Percentiles rank a stretch among this genome's conserved stretches.
Conservation (phyloP, 495 filamentous ascomycete species). For the Symbiotaphrina buchneri region DNA sequence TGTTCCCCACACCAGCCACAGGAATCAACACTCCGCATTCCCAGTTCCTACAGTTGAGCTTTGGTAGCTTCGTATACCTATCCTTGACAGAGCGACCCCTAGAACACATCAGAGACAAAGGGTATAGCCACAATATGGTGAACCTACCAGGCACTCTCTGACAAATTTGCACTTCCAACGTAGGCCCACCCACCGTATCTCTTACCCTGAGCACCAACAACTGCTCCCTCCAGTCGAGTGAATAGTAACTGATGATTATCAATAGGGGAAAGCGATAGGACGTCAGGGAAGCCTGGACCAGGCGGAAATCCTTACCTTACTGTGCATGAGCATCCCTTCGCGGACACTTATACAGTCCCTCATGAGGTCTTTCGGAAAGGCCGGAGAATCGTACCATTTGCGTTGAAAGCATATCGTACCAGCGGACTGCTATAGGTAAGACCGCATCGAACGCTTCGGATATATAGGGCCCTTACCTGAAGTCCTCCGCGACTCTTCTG, state of each 20-base stretch:
- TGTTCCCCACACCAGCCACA: slow-evolving; percentile 7
- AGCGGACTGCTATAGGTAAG: slow-evolving; percentile 18
- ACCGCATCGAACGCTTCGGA: background rate
- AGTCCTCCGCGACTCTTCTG: slow-evolving; percentile 31
- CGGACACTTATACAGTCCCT: slow-evolving; percentile 52
- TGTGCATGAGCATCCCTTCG: slow-evolving; percentile 60
- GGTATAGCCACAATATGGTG: background rate
- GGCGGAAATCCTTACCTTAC: slow-evolving; percentile 29
- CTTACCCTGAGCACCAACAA: background rate
- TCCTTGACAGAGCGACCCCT: slow-evolving; percentile 58
- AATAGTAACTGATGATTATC: slow-evolving; percentile 30
- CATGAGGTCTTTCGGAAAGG: slow-evolving; percentile 48
- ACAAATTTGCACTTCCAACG: slow-evolving; percentile 79
- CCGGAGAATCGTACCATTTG: slow-evolving; percentile 37
- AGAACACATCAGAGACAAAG: slow-evolving; percentile 3
- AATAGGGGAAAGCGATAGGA: background rate
- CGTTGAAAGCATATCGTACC: slow-evolving; percentile 65
- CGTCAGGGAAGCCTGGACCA: background rate
- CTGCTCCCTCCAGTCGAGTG: slow-evolving; percentile 25
- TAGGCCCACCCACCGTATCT: slow-evolving; percentile 42
- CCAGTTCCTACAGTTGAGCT: slow-evolving; percentile 82
- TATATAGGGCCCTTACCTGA: slow-evolving; percentile 7
- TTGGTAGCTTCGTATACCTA: slow-evolving; percentile 32
- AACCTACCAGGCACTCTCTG: slow-evolving; percentile 74
- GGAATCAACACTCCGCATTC: slow-evolving; percentile 77